These are phyloP conservation scores for Boletus patriciae DNA, from an alignment of 768 basidiomycete species.

Conservation along the genomic window DNA sequence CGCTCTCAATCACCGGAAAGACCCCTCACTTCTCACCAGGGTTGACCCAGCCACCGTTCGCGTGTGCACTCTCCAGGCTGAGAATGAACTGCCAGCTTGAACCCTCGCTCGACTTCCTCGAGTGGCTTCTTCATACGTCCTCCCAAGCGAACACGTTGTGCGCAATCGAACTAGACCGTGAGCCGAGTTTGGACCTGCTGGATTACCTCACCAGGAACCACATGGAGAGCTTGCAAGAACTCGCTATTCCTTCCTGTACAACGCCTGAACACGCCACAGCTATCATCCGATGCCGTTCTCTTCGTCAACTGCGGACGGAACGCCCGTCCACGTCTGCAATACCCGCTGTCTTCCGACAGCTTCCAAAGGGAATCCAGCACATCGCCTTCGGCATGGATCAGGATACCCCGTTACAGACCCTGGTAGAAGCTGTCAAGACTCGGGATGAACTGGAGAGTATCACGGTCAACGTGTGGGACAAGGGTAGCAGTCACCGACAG, in stretches of 20 bases:
- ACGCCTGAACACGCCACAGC: conserved; percentile 47
- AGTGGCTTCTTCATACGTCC: conserved; percentile 69
- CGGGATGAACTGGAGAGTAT: conserved; percentile 46
- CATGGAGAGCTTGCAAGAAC: conserved; percentile 48
- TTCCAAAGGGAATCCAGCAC: conserved; percentile 52
- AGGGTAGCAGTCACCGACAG: conserved; percentile 49
- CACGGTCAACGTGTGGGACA: conserved; percentile 55
- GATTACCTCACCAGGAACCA: conserved; percentile 55
- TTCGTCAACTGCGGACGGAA: conserved; percentile 59
- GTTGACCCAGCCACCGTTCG: conserved; percentile 40
- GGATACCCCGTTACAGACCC: conserved; percentile 52
- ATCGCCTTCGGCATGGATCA: conserved; percentile 61
- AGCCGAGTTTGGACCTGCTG: conserved; percentile 55
- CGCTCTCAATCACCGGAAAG: conserved; percentile 60
- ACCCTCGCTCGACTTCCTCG: conserved; percentile 61
- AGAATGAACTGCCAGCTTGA: conserved; percentile 65
- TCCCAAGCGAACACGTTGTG: conserved; percentile 43
- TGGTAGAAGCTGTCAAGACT: conserved; percentile 54
- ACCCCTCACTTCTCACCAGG: conserved; percentile 48
- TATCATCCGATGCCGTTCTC: conserved; percentile 47
- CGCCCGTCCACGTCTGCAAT: conserved; percentile 42
- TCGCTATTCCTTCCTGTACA: conserved; percentile 56
- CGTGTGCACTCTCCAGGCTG: conserved; percentile 50
- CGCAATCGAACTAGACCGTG: conserved; percentile 57
- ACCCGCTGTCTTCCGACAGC: conserved; percentile 44